Base-by-base conservation (phyloP, 371 early-diverging fungal species). In the Capillidium heterosporum region DNA sequence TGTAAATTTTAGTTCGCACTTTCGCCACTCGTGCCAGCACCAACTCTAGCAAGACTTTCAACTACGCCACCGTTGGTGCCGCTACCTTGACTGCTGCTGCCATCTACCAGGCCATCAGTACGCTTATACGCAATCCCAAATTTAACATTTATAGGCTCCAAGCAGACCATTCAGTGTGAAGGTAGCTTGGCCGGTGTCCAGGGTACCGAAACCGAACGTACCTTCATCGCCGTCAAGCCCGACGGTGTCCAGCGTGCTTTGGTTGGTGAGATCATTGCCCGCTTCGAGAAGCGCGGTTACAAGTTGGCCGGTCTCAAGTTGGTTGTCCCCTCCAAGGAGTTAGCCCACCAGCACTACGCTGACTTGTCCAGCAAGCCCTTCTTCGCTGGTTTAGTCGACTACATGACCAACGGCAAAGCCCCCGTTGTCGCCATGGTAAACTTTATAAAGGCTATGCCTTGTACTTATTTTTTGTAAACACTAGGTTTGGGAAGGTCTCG, bases 301-400 rank as follows among this genome's bases (percentile, higher is more conserved):
- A 75, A 81, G 74, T 82, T 95, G 63, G 63, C 80, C 57, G 91
- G 88, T 57, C 78, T 93, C 64, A 81, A 89, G 76, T 76, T 91
- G 59, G 57, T 81, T 57, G 68, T 78, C 68, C 87, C 94, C 61
- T 68, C 76, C 62, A 63, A 75, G 63, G 81, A 81, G 61, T 81
- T 76, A 63, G 81, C 96, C 60, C 80, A 89, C 69, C 74, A 93
- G 78, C 99, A 99, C 85, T 99, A 99, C 82, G 68, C 69, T 53
- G 97, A 98, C 68, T 82, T 95, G 59, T 77, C 76, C 61, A 65
- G 70, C 62, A 98, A 94, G 85, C 77, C 84, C 62, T 98, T 98
- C 89, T 99, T 97, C 85, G 84, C 85, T 64, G 77, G 80, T 61
- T 80, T 99, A 61, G 78, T 97, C 63, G 72, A 80, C 57, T 92